These are phyloP conservation scores for Lolium rigidum DNA, from an alignment of 176 grass and related monocot genomes.

Conservation along the genomic window DNA sequence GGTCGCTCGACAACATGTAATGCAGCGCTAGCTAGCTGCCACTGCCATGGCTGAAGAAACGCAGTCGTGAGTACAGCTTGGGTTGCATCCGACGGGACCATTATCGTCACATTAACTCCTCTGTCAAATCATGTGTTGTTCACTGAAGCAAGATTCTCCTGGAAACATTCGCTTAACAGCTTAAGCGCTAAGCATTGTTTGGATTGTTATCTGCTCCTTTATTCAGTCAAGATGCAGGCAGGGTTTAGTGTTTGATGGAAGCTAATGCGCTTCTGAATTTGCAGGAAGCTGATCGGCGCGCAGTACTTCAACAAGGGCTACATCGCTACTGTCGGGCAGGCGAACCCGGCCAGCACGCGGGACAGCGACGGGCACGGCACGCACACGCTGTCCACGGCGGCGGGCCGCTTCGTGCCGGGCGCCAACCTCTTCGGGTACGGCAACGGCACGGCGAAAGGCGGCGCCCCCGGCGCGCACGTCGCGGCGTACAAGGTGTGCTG, in stretches of 20 bases:
- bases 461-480: slow-evolving; percentile 58
- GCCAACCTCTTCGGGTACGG: slow-evolving; percentile 78
- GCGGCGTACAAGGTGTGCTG: slow-evolving; percentile 98
- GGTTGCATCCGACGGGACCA: not conserved
- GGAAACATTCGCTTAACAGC: not conserved
- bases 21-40: slow-evolving; percentile 20
- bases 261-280: not conserved
- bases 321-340: slow-evolving; percentile 39
- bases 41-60: slow-evolving; percentile 10
- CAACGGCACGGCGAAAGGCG: slow-evolving; percentile 90
- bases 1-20: slow-evolving; percentile 41
- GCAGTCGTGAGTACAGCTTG: not conserved
- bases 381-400: slow-evolving; percentile 94
- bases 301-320: slow-evolving; percentile 92
- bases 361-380: slow-evolving; percentile 91
- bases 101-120: not conserved
- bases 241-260: not conserved
- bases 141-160: not conserved
- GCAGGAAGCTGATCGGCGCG: slow-evolving; percentile 86
- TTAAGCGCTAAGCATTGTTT: too few species aligned
- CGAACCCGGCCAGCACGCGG: slow-evolving; percentile 43
- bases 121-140: not conserved
- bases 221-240: too few species aligned
- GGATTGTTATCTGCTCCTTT: too few species aligned
- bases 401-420: slow-evolving; percentile 56